phyloP scores from a whole-genome alignment of 2,329 filamentous ascomycete genomes.

The Pseudofabraea citricarpa region DNA sequence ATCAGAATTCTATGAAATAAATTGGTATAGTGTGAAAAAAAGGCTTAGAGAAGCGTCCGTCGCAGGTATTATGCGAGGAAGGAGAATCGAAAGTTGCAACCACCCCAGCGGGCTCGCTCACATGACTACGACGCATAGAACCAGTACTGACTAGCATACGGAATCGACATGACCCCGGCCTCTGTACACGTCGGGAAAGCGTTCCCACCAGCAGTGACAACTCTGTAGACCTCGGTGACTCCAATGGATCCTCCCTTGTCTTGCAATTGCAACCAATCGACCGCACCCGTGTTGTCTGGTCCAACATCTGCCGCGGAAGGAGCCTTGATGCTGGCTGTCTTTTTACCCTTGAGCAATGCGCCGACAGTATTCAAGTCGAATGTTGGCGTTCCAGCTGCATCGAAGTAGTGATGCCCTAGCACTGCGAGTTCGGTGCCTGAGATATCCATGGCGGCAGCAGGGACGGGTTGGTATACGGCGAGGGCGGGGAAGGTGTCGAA shows the following conservation, averaged over 20 bases:
- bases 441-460: slow-evolving; percentile 4
- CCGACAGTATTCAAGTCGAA: slow-evolving; percentile 19
- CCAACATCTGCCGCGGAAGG: slow-evolving; percentile 18
- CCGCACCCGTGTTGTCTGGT: slow-evolving; percentile 20
- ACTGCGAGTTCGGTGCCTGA: slow-evolving; percentile 5
- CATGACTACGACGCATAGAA: no score
- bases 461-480: slow-evolving; percentile 15
- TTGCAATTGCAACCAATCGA: slow-evolving; percentile 24
- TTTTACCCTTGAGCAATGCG: slow-evolving; percentile 18
- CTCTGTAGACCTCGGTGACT: slow-evolving; percentile 19
- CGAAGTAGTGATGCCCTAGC: slow-evolving; percentile 27
- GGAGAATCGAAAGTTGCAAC: background rate
- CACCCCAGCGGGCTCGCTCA: background rate
- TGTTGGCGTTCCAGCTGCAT: slow-evolving; percentile 17
- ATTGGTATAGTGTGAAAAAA: no score
- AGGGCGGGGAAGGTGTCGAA: slow-evolving; percentile 15
- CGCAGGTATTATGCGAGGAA: no score
- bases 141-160: slow-evolving; percentile 26
- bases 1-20: no score
- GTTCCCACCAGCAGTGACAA: slow-evolving; percentile 25
- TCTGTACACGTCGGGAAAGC: slow-evolving; percentile 12
- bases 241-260: slow-evolving; percentile 19
- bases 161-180: slow-evolving; percentile 11
- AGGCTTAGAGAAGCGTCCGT: no score
- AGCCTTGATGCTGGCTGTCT: slow-evolving; percentile 17